These are phyloP conservation scores for Podospora anserina DNA, from an alignment of 495 filamentous ascomycete species.

Conservation along the genomic window DNA sequence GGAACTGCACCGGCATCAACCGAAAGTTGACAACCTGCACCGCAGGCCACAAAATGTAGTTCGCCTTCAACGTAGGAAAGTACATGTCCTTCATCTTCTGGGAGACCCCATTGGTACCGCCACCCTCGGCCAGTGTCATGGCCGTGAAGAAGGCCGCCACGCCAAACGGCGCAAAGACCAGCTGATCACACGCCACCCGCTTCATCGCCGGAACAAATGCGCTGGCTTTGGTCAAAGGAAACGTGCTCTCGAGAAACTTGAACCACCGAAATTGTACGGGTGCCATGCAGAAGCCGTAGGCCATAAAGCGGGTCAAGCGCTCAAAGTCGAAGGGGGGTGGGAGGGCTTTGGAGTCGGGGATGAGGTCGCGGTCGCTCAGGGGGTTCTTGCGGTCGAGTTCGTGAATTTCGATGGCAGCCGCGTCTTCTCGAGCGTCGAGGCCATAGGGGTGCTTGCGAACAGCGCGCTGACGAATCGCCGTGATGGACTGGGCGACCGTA, in stretches of 20 bases:
- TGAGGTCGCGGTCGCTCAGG: conserved; percentile 61
- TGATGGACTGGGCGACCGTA: conserved; percentile 91
- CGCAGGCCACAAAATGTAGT: conserved; percentile 91
- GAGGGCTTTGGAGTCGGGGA: conserved; percentile 57
- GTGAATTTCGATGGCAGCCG: conserved; percentile 82
- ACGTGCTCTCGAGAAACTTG: conserved; percentile 73
- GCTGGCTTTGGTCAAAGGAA: conserved; percentile 76
- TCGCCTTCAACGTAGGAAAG: conserved; percentile 88
- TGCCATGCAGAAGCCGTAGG: conserved; percentile 93
- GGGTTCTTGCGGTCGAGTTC: conserved; percentile 84
- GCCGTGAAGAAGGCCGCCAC: conserved; percentile 88
- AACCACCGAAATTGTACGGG: conserved; percentile 98
- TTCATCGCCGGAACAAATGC: conserved; percentile 78
- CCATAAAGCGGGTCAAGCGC: conserved; percentile 88
- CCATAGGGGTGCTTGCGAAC: conserved; percentile 51
- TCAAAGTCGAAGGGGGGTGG: conserved; percentile 94
- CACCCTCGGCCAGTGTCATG: conserved; percentile 96
- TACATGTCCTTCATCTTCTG: conserved; percentile 93
- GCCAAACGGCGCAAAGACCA: conserved; percentile 93
- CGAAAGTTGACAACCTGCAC: conserved; percentile 98
- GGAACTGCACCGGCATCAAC: conserved; percentile 90
- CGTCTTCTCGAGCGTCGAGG: conserved; percentile 57
- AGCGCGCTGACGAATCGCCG: conserved; percentile 68
- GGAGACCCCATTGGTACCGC: conserved; percentile 71
- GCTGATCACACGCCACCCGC: conserved; percentile 87